Base-by-base conservation (phyloP, 2,329 filamentous ascomycete genomes). In the Epichloe gansuensis region DNA sequence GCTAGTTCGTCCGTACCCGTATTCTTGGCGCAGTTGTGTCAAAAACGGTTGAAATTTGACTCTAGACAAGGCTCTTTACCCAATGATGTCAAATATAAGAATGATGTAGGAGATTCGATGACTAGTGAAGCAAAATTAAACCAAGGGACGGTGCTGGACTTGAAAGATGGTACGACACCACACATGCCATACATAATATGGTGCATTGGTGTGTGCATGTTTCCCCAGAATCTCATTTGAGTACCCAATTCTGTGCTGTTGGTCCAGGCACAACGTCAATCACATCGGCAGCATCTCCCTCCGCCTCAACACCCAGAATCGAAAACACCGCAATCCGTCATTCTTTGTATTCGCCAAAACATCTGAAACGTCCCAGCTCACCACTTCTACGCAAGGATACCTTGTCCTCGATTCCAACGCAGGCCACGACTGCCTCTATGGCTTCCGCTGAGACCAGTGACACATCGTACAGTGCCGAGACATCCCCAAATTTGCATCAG, bases 391-490 rank as follows among this genome's bases (percentile, higher is more conserved):
- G 65, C 55, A 76, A 77, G 61, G 74, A 79, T 59, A 77, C 76
- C 38, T 68, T 64, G 55, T 77, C 75, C 53, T 78, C 76, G 51
- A 73, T 72, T 55, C 76, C 76, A 53, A 77, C 75, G 23, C 71
- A 70, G 60, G 72, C 70, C 58, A 75, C 74, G 54, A 69, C 69
- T 62, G 66, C 64, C 60, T 66, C 66, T 48, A 59, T 66, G 64
- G 63, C 66, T 57, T 71, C 72, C 51, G 63, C 64, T 58, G 76
- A 77, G 61, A 74, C 73, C 59, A 70, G 65, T 58, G 70, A 72
- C 60, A 74, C 72, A 60, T 71, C 71, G 59, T 77, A 76, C 63
- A 76, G 71, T 68, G 69, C 72, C 63, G 72, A 77, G 58, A 73
- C 73, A 59, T 78, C 76, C 61, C 72, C 73, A 58, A 73, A 65